Evolutionary conservation across 148 eudicot species (phyloP), one percentile per base, ranked within the genome.

Genomic region (Dysphania ambrosioides): DNA sequence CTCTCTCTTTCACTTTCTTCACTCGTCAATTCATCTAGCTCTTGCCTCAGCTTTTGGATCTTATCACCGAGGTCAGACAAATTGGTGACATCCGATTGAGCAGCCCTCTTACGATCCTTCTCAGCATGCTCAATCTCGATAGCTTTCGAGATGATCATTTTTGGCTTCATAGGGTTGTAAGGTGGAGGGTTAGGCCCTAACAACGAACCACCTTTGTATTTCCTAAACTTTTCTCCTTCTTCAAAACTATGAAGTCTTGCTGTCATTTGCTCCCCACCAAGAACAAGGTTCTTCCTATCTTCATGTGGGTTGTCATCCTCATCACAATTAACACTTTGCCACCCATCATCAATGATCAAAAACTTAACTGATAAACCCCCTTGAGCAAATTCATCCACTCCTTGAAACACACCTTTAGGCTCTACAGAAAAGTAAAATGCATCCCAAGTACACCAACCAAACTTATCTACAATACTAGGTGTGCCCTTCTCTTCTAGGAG

Each of bases 361-460:
- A 87, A 85, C 70, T 84, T 70, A n/a, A n/a, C 82, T 0, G 86
- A 38, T 7, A 89, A 13, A 0, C 93, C 93, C 2, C 83, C 87
- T 10, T 84, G 65, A 0, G 72, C 12, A 35, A 89, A 84, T 23
- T 86, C 93, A 67, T 83, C 75, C 34, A 85, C 81, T 7, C 90
- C 90, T 8, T 73, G 82, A 83, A 83, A 85, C 5, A 87, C 80
- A 15, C 86, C 87, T 9, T 77, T 74, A 13, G 88, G 85, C 58
- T 85, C 88, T 0, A 83, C 87, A 0, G 84, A 72, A 21, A 83
- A 72, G 75, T 83, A 85, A 63, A 87, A 85, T 0, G 88, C 87
- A 79, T 87, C 90, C 90, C 90, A 85, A 60, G 88, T 87, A 64
- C 88, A 87, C 88, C 87, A 87, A 21, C 90, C 90, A 70, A 87